phyloP scores from a whole-genome alignment of 192 early-diverging fungal species.

The Linnemannia schmuckeri region DNA sequence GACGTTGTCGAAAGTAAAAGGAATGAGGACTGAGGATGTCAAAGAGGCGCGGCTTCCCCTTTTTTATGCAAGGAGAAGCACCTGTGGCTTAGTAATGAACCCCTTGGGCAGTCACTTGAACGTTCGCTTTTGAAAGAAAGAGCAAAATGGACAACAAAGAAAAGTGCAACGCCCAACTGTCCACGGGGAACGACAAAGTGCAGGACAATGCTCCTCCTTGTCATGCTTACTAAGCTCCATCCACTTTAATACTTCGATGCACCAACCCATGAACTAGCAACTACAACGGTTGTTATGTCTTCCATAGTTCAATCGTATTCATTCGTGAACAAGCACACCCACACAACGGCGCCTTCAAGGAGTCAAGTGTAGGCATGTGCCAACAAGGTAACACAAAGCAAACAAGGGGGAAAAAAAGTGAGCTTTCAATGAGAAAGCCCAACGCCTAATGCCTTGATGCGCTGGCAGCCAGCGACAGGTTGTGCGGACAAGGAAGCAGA shows the following conservation, averaged over 20 bases:
- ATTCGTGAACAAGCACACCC: no score
- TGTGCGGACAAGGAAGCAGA: not conserved
- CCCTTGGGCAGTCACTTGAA: not conserved
- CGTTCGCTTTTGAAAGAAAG: no score
- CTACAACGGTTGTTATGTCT: not conserved
- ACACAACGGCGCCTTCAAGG: no score
- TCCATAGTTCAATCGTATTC: not conserved
- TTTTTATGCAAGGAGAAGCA: not conserved
- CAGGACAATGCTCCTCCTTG: not conserved
- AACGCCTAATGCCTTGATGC: conserved; percentile 10
- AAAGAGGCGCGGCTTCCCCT: not conserved
- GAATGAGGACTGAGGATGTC: not conserved
- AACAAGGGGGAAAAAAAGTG: not conserved
- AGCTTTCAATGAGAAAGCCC: not conserved
- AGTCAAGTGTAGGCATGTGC: not conserved
- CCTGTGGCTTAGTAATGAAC: not conserved
- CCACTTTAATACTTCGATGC: not conserved
- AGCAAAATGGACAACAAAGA: no score
- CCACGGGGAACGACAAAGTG: not conserved
- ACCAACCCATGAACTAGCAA: not conserved
- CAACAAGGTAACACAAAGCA: not conserved
- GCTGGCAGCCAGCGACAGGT: conserved; percentile 44
- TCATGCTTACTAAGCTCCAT: not conserved
- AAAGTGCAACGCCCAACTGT: not conserved
- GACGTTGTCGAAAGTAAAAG: not conserved